Evolutionary conservation across 2,329 filamentous ascomycete species (phyloP), one percentile per base, ranked within the genome.

Genomic region (Colletotrichum musicola): DNA sequence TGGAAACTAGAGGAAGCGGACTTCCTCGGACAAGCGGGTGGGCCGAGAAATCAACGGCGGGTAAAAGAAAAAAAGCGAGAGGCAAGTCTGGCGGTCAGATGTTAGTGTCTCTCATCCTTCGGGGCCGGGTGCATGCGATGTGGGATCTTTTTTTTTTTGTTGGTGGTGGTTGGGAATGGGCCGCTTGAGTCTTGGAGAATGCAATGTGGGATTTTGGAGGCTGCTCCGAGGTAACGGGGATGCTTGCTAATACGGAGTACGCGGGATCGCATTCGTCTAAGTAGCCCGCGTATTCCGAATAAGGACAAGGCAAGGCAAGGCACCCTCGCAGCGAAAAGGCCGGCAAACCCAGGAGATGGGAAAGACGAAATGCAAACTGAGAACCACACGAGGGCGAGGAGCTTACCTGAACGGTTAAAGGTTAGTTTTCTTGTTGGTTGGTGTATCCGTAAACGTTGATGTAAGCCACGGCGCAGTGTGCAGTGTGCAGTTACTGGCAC

Each of bases 131-230:
- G 47, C 18, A 18, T 18, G 50, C n/a, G 51, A 18, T 47, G 44
- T 47, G 44, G 44, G 9, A 18, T 47, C 18, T 18, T 47, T 47
- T 20, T 47, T 57, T 49, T 60, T 20, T 47, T 57, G 44, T 60
- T 55, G 25, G 50, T 59, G 66, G 66, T 61, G 66, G 62, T 69
- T 69, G 66, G 62, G 55, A 57, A 54, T 49, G 50, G 50, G 20
- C 20, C 58, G 42, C 30, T 35, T 3, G 30, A 30, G 27, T 13
- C 20, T 20, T 50, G 47, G 47, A 14, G 6, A 7, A 25, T 25
- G 16, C 44, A 44, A 51, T 13, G 47, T 35, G 57, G 27, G 27
- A 20, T 35, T 40, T 53, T 25, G 22, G 22, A 25, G 22, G 22
- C 22, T 25, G 22, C 22, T 25, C 22, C 22, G 22, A 25, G 22